Evolutionary conservation across 2,329 filamentous ascomycete species (phyloP).

Genomic region (Colletotrichum salicis): DNA sequence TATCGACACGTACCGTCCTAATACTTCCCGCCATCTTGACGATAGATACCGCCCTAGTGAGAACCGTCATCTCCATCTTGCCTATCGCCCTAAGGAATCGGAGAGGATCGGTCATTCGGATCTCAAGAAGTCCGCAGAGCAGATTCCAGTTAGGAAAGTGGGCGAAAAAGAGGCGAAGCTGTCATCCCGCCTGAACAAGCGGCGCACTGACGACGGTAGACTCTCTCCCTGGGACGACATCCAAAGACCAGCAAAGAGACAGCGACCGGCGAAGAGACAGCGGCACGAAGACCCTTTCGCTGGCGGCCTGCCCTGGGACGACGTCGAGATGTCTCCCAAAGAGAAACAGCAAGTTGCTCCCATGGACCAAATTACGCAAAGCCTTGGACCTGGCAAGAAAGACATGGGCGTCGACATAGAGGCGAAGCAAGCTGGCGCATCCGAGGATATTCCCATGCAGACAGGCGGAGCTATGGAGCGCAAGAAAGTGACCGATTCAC

Average conservation of each 20-base stretch:
- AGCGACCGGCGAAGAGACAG: conserved; percentile 15
- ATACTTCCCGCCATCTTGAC: background rate
- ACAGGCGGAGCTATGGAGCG: background rate
- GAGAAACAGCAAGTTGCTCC: background rate
- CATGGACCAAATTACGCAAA: background rate
- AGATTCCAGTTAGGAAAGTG: background rate
- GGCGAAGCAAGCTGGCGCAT: background rate
- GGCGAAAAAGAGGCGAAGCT: background rate
- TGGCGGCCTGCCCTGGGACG: conserved; percentile 10
- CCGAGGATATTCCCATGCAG: background rate
- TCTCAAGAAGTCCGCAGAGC: background rate
- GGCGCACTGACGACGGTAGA: conserved; percentile 37
- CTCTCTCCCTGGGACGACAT: conserved; percentile 43
- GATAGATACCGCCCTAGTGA: background rate
- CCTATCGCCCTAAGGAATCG: background rate
- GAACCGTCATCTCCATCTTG: background rate
- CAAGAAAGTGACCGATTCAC: background rate
- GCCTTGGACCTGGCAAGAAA: background rate
- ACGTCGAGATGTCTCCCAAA: background rate
- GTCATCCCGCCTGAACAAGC: background rate
- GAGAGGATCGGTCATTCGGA: background rate
- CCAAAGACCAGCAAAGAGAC: conserved; percentile 16
- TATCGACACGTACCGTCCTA: background rate
- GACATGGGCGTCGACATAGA: background rate
- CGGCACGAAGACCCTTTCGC: background rate